Evolutionary conservation across 2,329 filamentous ascomycete species (phyloP), one percentile per base, ranked within the genome.

Genomic region (Ophiobolus disseminans): DNA sequence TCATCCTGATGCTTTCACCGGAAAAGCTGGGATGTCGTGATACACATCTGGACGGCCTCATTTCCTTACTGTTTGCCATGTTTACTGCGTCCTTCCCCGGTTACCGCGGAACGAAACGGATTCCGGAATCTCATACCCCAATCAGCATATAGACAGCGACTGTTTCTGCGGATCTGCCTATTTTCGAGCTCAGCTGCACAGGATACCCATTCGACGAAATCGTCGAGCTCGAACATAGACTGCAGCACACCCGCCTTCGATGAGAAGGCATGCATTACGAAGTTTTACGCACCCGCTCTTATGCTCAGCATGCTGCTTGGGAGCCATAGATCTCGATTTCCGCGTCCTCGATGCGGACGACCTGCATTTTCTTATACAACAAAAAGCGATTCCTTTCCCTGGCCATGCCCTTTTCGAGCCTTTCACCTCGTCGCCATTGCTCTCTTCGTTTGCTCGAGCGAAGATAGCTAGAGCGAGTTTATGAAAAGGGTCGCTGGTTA

Each of bases 121-220:
- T 65, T 70, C 68, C 66, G 71, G 70, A 73, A 73, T 69, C 70
- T 75, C 72, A 76, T 76, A 76, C 74, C 75, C 74, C 70, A 69
- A 76, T 63, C 74, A 76, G 75, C 75, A 78, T 76, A 78, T 78
- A 78, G 76, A 78, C 70, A 76, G 74, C 76, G 75, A 75, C 70
- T 73, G 73, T 77, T 78, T 75, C 65, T 72, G 70, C 69, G 68
- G 65, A 65, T 65, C 70, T 69, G 69, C 67, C 65, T 72, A 62
- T 67, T 67, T 68, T 70, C 68, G 69, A 71, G 69, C 66, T 68
- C 66, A 62, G 61, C 68, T 72, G 63, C 67, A 72, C 61, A 70
- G 62, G 68, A 70, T 68, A 69, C 64, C 65, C 69, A 59, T 40
- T 65, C 60, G 65, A 69, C 68, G 61, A 62, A 59, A 55, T 53